phyloP scores from a whole-genome alignment of 352 stramenopile species.

The Elongisporangium anandrum region DNA sequence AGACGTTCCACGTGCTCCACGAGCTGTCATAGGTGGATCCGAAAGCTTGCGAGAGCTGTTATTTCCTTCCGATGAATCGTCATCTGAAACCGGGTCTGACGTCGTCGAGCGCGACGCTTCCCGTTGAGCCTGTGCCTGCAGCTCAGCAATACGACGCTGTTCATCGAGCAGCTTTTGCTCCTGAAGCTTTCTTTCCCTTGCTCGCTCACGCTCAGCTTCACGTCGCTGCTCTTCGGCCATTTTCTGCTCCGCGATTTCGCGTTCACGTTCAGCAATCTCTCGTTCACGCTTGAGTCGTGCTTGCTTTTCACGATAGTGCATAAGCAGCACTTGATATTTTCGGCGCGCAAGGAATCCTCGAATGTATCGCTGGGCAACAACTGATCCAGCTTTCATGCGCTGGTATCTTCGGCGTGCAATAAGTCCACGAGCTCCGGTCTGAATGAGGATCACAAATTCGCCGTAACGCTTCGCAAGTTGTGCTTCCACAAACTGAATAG shows the following conservation, averaged over 20 bases:
- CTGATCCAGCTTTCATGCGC: constrained; percentile 35
- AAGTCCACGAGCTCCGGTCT: constrained; percentile 59
- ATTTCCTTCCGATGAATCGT: constrained; percentile 56
- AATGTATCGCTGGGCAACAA: constrained; percentile 52
- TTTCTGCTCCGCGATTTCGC: constrained; percentile 7
- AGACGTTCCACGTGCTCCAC: constrained; percentile 37
- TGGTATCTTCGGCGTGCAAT: constrained; percentile 44
- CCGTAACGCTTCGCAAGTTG: constrained; percentile 83
- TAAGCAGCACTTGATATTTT: constrained; percentile 44
- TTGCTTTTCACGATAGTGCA: constrained; percentile 42
- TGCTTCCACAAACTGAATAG: constrained; percentile 83
- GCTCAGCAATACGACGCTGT: constrained; percentile 39
- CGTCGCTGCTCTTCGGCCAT: constrained; percentile 14
- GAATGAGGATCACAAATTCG: constrained; percentile 85
- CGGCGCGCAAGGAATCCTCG: constrained; percentile 65
- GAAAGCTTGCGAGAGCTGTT: constrained; percentile 10
- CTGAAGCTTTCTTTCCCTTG: constrained; percentile 6
- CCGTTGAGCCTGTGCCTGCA: constrained; percentile 31
- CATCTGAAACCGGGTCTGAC: constrained; percentile 70
- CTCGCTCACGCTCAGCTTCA: constrained; percentile 9
- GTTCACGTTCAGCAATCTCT: constrained; percentile 25
- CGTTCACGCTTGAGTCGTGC: constrained; percentile 31
- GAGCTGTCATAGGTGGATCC: constrained; percentile 12
- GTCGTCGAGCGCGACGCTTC: constrained; percentile 33
- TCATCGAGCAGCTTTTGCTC: constrained; percentile 27